A percentile compares a stretch with the other conserved stretches of the same genome.
phyloP scores from a whole-genome alignment of 371 early-diverging fungal species.

The Capillidium heterosporum region DNA sequence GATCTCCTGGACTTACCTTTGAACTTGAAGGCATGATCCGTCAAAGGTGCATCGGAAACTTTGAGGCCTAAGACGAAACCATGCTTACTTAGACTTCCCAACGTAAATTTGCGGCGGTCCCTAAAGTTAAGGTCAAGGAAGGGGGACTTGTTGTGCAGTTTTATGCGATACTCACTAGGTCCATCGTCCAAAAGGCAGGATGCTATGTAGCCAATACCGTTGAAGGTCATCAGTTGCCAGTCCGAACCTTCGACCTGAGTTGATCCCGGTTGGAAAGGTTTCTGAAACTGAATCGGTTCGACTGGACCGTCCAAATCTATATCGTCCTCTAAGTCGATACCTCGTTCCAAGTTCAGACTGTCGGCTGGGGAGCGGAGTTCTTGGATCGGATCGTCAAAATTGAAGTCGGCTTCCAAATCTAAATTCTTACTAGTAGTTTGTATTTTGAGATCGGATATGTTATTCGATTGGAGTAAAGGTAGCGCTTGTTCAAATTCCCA shows the following conservation, averaged over 20 bases:
- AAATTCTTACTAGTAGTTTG: background rate
- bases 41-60: too few relatives aligned
- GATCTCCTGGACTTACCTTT: too few relatives aligned
- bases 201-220: background rate
- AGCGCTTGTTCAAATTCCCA: too few relatives aligned
- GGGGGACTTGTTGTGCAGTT: background rate
- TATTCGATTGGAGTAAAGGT: too few relatives aligned
- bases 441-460: too few relatives aligned
- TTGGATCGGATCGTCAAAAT: background rate
- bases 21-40: background rate
- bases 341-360: background rate
- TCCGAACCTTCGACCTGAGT: background rate
- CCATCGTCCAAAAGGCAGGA: background rate
- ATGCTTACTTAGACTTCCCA: background rate
- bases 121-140: background rate
- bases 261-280: background rate
- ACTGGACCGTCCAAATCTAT: too few relatives aligned
- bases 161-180: background rate
- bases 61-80: too few relatives aligned
- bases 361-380: background rate
- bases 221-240: background rate
- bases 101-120: background rate
- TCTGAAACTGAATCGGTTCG: background rate
- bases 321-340: background rate
- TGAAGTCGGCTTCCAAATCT: background rate